Evolutionary conservation across 441 rosid species (phyloP).

Genomic region (Daphne laureola): DNA sequence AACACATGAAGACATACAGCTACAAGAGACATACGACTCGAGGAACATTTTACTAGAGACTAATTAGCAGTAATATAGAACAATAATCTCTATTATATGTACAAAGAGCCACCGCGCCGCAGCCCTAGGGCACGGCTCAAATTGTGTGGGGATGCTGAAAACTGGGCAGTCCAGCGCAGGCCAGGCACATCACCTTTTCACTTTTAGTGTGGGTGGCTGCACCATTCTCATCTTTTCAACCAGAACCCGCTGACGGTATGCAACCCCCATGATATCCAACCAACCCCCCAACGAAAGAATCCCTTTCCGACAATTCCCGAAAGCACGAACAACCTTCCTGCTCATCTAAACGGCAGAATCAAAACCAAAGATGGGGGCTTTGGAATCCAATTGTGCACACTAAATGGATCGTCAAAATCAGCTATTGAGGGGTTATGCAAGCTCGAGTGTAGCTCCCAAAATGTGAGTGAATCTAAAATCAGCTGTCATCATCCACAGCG

Average conservation of each 20-base stretch:
- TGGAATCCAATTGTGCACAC: conserved; percentile 13
- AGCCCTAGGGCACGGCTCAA: conserved; percentile 23
- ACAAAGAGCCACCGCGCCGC: conserved; percentile 37
- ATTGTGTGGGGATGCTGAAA: conserved; percentile 2
- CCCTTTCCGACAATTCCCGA: too few relatives aligned
- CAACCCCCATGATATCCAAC: too few relatives aligned
- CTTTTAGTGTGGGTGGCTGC: conserved; percentile 7
- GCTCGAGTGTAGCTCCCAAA: conserved; percentile 18
- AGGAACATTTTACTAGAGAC: conserved; percentile 27
- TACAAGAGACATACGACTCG: conserved; percentile 19
- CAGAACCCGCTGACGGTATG: background rate
- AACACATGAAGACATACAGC: too few relatives aligned
- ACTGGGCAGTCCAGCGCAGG: too few relatives aligned
- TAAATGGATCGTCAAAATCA: conserved; percentile 15
- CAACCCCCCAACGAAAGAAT: too few relatives aligned
- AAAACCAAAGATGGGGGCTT: conserved; percentile 10
- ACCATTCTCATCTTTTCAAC: background rate
- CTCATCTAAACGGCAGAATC: too few relatives aligned
- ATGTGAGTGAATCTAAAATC: conserved; percentile 32
- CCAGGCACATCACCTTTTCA: conserved; percentile 9
- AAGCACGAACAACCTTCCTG: too few relatives aligned
- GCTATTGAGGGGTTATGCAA: conserved; percentile 24
- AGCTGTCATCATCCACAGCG: conserved; percentile 88
- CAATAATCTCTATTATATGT: conserved; percentile 44
- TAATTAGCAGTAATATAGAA: conserved; percentile 25